Base-by-base conservation (phyloP, 306 rosid genomes). In the Cucurbita maxima region DNA sequence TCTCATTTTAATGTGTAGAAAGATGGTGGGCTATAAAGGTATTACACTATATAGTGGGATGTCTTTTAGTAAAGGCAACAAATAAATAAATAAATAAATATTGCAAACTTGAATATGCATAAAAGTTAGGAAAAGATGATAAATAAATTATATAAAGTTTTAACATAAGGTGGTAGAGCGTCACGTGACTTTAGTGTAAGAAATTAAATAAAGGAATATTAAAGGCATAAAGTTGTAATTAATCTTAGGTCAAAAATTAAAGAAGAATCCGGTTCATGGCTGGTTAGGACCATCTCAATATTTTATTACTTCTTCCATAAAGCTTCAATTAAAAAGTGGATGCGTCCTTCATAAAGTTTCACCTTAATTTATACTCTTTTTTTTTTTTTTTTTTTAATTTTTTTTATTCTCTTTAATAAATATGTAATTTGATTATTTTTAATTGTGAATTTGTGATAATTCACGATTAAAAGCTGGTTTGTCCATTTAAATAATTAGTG, bases 121-220 rank as follows among this genome's bases (percentile, higher is more conserved):
- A 53, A 51, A 71, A 71, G 75, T 71, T 71, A 25, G 75, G 30
- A 16, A 71, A 71, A 66, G 53, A 40, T 51, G 55, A 48, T 7
- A 7, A 7, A 36, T 30, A 47, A 20, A 71, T 50, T 9, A 34
- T 9, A 34, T 30, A 59, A 34, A 59, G 44, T 34, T 14, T 69
- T 47, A 1, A 15, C 13, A 47, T 70, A 50, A 10, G 25, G 58
- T 25, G 59, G 25, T 14, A 71, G 59, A 22, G 15, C 5, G 15
- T 25, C 58, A 71, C 75, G 60, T 53, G 59, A 71, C 20, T 44
- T n/a, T 43, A 67, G 37, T 43, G 37, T 19, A 63, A 18, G 7
- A 64, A 64, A 69, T 20, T 37, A 62, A 62, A 64, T 2, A 18
- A 64, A n/a, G n/a, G 71, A 64, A 40, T 64, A 38, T 40, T 2